phyloP scores from a whole-genome alignment of 345 rosid species.

The Salix viminalis region DNA sequence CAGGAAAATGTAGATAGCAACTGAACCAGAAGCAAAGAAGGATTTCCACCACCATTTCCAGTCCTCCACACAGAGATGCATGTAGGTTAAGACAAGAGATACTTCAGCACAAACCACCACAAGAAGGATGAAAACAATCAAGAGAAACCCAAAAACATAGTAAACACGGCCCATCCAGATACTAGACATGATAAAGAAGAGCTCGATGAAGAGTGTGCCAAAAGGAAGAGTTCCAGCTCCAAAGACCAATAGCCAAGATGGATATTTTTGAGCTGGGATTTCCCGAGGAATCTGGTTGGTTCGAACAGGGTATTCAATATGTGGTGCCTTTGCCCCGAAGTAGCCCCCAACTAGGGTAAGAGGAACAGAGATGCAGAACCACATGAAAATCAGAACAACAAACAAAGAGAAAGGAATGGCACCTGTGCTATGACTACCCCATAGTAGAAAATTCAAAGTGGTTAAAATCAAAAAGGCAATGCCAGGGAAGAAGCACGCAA shows the following conservation, averaged over 20 bases:
- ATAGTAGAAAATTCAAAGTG: slow-evolving; percentile 51
- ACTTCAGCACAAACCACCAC: slow-evolving; percentile 74
- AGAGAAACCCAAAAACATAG: slow-evolving; percentile 62
- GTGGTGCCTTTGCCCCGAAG: slow-evolving; percentile 59
- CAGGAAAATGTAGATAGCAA: slow-evolving; percentile 61
- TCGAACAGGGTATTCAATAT: slow-evolving; percentile 65
- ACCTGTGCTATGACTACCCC: slow-evolving; percentile 71
- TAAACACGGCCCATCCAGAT: slow-evolving; percentile 77
- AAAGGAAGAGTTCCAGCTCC: slow-evolving; percentile 78
- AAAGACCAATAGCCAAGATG: slow-evolving; percentile 69
- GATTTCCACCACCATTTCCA: slow-evolving; percentile 85
- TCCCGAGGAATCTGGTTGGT: slow-evolving; percentile 77
- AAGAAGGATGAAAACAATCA: slow-evolving; percentile 56
- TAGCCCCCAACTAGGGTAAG: slow-evolving; percentile 64
- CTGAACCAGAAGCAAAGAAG: slow-evolving; percentile 73
- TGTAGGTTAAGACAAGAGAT: slow-evolving; percentile 63
- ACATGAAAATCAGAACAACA: slow-evolving; percentile 45
- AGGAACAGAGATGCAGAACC: slow-evolving; percentile 74
- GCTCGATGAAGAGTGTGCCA: slow-evolving; percentile 74
- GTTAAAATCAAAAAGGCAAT: slow-evolving; percentile 60
- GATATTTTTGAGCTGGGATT: slow-evolving; percentile 68
- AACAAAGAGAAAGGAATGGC: slow-evolving; percentile 64
- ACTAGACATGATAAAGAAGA: slow-evolving; percentile 74
- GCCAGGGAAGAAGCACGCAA: slow-evolving; percentile 74
- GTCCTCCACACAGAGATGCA: slow-evolving; percentile 75